These are phyloP conservation scores for Boletales sp. DNA, from an alignment of 768 basidiomycete species.

Conservation along the genomic window DNA sequence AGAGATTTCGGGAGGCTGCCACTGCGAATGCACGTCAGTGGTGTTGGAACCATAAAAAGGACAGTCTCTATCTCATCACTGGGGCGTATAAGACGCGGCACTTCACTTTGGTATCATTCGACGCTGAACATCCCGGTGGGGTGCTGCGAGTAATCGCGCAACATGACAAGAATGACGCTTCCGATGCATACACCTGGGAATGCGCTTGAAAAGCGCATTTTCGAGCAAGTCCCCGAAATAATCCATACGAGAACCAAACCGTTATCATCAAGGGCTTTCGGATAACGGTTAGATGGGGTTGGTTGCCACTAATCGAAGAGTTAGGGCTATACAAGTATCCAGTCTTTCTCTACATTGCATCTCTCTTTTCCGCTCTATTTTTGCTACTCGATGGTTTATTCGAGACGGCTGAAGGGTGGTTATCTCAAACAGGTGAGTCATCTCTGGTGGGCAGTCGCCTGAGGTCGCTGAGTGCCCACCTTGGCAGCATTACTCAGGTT, in stretches of 20 bases:
- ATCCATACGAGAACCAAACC: slow-evolving; percentile 6
- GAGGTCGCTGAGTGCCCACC: too few species aligned
- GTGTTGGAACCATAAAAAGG: not conserved
- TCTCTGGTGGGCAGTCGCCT: too few species aligned
- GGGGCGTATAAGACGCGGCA: not conserved
- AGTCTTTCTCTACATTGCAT: not conserved
- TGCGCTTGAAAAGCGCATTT: not conserved
- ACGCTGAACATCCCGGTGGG: not conserved
- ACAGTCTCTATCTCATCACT: slow-evolving; percentile 5
- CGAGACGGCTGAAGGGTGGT: not conserved
- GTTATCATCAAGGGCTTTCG: slow-evolving; percentile 9
- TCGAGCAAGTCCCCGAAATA: not conserved
- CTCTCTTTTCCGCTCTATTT: not conserved
- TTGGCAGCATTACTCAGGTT: too few species aligned
- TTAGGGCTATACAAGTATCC: not conserved
- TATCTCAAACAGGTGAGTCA: not conserved
- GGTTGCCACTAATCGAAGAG: not conserved
- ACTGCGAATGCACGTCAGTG: not conserved
- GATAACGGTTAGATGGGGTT: not conserved
- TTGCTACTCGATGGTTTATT: not conserved
- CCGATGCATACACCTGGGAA: not conserved
- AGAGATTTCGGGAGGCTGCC: not conserved
- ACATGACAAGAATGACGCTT: not conserved
- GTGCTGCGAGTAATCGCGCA: not conserved
- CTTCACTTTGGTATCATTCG: slow-evolving; percentile 1